These are phyloP conservation scores for Ceratobasidium theobromae DNA, from an alignment of 1,284 basidiomycete species.

Conservation along the genomic window DNA sequence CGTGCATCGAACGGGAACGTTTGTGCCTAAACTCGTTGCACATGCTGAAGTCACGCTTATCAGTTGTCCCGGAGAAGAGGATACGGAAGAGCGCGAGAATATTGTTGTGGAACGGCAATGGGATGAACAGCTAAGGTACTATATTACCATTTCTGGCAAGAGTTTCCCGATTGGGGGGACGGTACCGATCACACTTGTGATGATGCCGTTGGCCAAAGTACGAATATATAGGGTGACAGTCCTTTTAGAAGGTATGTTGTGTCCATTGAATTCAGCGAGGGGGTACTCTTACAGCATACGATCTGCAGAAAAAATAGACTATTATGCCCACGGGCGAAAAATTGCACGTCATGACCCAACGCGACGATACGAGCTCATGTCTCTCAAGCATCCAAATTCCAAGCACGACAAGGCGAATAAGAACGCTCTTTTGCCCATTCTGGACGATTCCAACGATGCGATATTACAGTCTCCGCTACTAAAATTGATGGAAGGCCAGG, in stretches of 20 bases:
- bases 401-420: slow-evolving; percentile 47
- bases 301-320: slow-evolving; percentile 71
- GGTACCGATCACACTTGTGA: slow-evolving; percentile 78
- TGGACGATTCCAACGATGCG: slow-evolving; percentile 48
- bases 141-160: slow-evolving; percentile 78
- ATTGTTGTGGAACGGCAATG: slow-evolving; percentile 89
- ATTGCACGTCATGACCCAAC: slow-evolving; percentile 78
- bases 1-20: slow-evolving; percentile 81
- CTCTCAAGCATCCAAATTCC: slow-evolving; percentile 59
- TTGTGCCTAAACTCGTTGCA: slow-evolving; percentile 73
- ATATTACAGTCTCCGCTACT: slow-evolving; percentile 48
- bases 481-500: slow-evolving; percentile 43
- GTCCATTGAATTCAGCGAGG: slow-evolving; percentile 37
- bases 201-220: slow-evolving; percentile 84
- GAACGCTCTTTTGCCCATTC: slow-evolving; percentile 53
- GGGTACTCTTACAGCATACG: not conserved
- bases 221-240: slow-evolving; percentile 78
- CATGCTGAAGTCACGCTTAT: slow-evolving; percentile 77
- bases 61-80: slow-evolving; percentile 67
- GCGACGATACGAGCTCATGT: slow-evolving; percentile 66
- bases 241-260: slow-evolving; percentile 71
- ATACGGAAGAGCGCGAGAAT: slow-evolving; percentile 74
- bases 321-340: slow-evolving; percentile 68
- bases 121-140: slow-evolving; percentile 81
- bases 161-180: slow-evolving; percentile 81